These are phyloP conservation scores for Tricholoma matsutake DNA, from an alignment of 768 basidiomycete genomes.

Conservation along the genomic window DNA sequence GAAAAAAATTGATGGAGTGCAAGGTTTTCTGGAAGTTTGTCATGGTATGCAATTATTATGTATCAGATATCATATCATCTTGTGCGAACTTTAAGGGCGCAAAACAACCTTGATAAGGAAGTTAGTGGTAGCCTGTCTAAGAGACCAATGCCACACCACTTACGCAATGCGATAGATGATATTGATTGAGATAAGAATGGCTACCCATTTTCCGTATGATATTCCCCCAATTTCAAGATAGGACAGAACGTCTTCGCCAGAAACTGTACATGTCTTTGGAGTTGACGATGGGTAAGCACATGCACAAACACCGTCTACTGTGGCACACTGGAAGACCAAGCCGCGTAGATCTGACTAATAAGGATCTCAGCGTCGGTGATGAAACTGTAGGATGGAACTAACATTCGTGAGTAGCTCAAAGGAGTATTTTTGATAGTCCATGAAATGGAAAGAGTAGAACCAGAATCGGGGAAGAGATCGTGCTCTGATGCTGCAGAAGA, in stretches of 20 bases:
- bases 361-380: too few relatives aligned
- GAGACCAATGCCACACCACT: conserved; percentile 15
- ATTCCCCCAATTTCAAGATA: conserved; percentile 44
- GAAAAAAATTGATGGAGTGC: too few relatives aligned
- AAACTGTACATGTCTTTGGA: conserved; percentile 40
- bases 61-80: background rate
- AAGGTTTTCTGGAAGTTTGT: too few relatives aligned
- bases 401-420: conserved; percentile 38
- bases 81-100: background rate
- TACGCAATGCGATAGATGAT: conserved; percentile 43
- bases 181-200: conserved; percentile 43
- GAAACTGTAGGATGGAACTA: conserved; percentile 8
- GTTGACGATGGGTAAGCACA: conserved; percentile 53
- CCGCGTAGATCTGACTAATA: too few relatives aligned
- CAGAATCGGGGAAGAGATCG: conserved; percentile 54
- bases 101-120: background rate
- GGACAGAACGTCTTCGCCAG: conserved; percentile 47
- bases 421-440: conserved; percentile 50
- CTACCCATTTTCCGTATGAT: too few relatives aligned
- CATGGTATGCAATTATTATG: too few relatives aligned
- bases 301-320: conserved; percentile 32
- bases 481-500: conserved; percentile 45
- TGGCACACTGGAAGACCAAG: conserved; percentile 41
- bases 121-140: background rate
- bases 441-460: conserved; percentile 54